Evolutionary conservation across 2,329 filamentous ascomycete genomes (phyloP).

Genomic region (Sphaerulina vaccinii): DNA sequence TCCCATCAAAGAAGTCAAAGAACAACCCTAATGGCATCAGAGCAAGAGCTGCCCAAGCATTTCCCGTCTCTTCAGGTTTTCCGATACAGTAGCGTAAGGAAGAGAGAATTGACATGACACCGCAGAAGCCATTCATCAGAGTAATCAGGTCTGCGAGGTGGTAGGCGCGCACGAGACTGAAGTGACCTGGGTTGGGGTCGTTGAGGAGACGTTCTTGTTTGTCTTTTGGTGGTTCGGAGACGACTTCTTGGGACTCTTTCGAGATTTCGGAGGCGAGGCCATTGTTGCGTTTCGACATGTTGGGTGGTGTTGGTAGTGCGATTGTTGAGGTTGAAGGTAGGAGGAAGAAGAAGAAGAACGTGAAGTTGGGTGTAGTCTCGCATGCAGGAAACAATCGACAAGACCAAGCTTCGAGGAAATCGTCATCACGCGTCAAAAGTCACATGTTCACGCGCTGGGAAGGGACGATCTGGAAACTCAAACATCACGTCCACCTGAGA

Average conservation of each 20-base stretch:
- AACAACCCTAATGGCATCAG: constrained; percentile 93
- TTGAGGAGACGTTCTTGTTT: constrained; percentile 75
- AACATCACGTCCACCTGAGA: constrained; percentile 8
- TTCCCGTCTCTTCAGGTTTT: constrained; percentile 56
- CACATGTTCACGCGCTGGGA: not conserved
- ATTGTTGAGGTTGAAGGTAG: not conserved
- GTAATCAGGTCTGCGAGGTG: constrained; percentile 80
- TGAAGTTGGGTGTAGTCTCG: not conserved
- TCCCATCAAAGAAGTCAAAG: constrained; percentile 98
- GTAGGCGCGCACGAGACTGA: constrained; percentile 60
- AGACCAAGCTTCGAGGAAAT: not conserved
- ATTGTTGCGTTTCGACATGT: constrained; percentile 66
- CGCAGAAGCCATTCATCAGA: constrained; percentile 82
- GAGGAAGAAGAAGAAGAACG: not conserved
- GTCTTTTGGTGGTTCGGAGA: constrained; percentile 55
- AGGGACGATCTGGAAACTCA: constrained; percentile 1
- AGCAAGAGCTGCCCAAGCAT: constrained; percentile 77
- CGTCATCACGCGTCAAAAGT: not conserved
- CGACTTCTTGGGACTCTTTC: constrained; percentile 43
- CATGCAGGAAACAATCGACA: not conserved
- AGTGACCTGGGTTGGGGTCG: constrained; percentile 66
- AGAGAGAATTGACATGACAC: constrained; percentile 92
- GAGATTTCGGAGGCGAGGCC: constrained; percentile 52
- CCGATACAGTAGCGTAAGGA: constrained; percentile 90
- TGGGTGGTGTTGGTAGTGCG: constrained; percentile 7